Percentiles rank a stretch among this genome's conserved stretches.
phyloP scores from a whole-genome alignment of 2,329 filamentous ascomycete species.

The Nemania sp. region DNA sequence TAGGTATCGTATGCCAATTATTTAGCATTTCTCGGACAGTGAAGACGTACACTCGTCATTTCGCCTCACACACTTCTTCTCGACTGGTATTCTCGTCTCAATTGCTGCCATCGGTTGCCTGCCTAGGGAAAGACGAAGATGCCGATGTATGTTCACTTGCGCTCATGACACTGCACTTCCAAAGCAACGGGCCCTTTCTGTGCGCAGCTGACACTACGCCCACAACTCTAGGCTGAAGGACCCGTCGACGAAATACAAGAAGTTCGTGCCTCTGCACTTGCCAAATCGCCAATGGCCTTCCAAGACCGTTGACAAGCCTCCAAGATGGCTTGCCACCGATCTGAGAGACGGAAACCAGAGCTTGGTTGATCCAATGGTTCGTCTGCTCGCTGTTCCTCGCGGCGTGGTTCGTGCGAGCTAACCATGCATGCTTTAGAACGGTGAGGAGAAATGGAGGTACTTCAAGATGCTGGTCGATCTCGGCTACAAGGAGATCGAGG shows the following conservation, averaged over 20 bases:
- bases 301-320: constrained; percentile 78
- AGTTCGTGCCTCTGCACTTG: constrained; percentile 67
- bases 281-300: constrained; percentile 81
- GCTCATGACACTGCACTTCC: not conserved
- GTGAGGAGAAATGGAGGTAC: constrained; percentile 92
- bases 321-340: constrained; percentile 88
- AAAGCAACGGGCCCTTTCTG: not conserved
- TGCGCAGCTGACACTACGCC: not conserved
- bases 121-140: too few species aligned
- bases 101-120: too few species aligned
- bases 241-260: constrained; percentile 75
- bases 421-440: constrained; percentile 61
- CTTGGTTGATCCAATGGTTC: constrained; percentile 88
- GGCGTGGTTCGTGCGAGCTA: not conserved
- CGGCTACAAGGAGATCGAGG: constrained; percentile 97
- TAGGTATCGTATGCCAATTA: too few species aligned
- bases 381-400: constrained; percentile 33
- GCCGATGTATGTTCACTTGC: not conserved
- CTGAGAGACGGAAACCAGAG: constrained; percentile 97
- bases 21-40: too few species aligned
- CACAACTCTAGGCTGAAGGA: constrained; percentile 39
- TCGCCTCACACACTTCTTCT: too few species aligned
- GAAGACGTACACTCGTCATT: too few species aligned
- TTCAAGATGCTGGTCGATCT: constrained; percentile 92
- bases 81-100: too few species aligned